Evolutionary conservation across 768 basidiomycete genomes (phyloP).

Genomic region (Phlebiopsis gigantea): DNA sequence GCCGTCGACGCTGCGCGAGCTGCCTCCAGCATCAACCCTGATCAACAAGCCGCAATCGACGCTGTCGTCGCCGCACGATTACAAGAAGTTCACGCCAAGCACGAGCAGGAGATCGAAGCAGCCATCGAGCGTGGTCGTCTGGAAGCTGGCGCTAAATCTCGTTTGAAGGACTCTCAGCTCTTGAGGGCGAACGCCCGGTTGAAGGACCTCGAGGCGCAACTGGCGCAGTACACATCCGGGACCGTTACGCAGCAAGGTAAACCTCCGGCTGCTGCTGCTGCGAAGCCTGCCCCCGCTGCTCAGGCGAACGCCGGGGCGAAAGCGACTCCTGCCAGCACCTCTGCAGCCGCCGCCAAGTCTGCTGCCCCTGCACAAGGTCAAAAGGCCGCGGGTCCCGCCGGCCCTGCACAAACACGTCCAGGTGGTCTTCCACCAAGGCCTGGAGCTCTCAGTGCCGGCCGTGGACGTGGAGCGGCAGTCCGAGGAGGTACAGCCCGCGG

Average conservation of each 20-base stretch:
- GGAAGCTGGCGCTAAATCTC: conserved; percentile 55
- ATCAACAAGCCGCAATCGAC: conserved; percentile 44
- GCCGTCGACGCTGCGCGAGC: conserved; percentile 46
- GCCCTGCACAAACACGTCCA: conserved; percentile 16
- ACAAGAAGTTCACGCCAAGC: conserved; percentile 39
- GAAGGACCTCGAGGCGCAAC: conserved; percentile 65
- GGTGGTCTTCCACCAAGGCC: conserved; percentile 27
- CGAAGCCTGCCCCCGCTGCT: neutral
- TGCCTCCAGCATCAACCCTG: conserved; percentile 25
- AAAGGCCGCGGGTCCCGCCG: neutral
- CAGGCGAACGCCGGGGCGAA: conserved; percentile 1
- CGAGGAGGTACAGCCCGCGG: conserved; percentile 25
- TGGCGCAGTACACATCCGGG: conserved; percentile 51
- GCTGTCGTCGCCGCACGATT: conserved; percentile 45
- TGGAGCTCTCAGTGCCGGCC: conserved; percentile 23
- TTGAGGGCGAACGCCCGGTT: conserved; percentile 52
- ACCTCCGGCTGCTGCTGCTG: neutral
- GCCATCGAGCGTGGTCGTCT: conserved; percentile 67
- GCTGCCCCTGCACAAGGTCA: conserved; percentile 1
- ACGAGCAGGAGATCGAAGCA: conserved; percentile 51
- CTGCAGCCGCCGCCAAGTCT: conserved; percentile 4
- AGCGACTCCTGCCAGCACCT: neutral
- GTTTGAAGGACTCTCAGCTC: conserved; percentile 70
- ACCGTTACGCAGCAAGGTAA: conserved; percentile 11
- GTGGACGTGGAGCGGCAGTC: conserved; percentile 28